These are phyloP conservation scores for Epithele typhae DNA, from an alignment of 768 basidiomycete species.

Conservation along the genomic window DNA sequence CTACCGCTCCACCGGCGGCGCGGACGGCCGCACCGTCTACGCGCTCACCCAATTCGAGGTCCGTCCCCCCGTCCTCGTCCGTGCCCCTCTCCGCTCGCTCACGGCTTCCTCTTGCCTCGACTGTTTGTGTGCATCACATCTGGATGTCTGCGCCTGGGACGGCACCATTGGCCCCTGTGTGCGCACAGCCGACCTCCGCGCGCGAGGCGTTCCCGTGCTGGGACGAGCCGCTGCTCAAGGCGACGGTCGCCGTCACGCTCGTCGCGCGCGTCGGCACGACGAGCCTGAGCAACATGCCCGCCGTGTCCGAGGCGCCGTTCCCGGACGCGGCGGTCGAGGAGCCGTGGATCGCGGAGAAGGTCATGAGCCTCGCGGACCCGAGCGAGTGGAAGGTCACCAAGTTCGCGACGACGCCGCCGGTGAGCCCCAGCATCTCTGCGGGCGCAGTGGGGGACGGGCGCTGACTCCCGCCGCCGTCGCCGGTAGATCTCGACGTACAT, in stretches of 20 bases:
- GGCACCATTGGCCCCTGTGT: neutral
- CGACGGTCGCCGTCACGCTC: constrained; percentile 76
- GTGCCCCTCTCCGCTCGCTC: no score
- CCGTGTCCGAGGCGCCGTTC: constrained; percentile 52
- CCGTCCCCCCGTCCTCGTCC: neutral
- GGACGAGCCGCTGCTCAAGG: constrained; percentile 92
- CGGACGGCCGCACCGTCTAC: constrained; percentile 63
- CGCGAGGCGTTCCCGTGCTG: constrained; percentile 84
- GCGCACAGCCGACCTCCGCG: constrained; percentile 72
- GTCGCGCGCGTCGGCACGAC: constrained; percentile 74
- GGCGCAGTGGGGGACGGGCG: neutral
- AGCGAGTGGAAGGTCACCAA: constrained; percentile 74
- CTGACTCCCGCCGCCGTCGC: neutral
- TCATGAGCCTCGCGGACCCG: constrained; percentile 30
- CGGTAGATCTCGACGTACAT: constrained; percentile 79
- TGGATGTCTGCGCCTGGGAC: neutral
- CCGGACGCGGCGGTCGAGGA: constrained; percentile 26
- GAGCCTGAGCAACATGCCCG: constrained; percentile 87
- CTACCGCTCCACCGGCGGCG: constrained; percentile 65
- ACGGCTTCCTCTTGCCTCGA: neutral
- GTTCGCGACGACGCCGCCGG: constrained; percentile 76
- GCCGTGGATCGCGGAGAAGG: constrained; percentile 26
- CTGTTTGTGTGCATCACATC: no score
- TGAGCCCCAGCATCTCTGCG: no score
- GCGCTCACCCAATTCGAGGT: constrained; percentile 90